Evolutionary conservation across 1,284 basidiomycete genomes (phyloP), one percentile per base, ranked within the genome.

Genomic region (Malassezia pachydermatis): DNA sequence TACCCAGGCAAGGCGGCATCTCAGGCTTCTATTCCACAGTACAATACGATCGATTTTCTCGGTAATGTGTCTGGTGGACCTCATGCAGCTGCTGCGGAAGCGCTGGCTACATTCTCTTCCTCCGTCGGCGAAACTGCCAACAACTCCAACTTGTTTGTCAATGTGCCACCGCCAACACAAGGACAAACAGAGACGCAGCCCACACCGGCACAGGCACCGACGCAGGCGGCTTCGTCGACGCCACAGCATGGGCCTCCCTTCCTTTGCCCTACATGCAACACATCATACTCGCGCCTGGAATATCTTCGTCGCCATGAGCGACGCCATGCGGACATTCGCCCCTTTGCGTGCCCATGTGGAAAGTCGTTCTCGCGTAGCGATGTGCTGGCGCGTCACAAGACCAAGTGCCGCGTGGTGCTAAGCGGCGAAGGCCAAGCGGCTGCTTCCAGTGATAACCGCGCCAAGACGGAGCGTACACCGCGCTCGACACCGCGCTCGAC

Each of bases 351-450:
- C 47, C 62, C 66, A 16, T 70, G 67, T 39, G 66, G 66, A 13
- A 70, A 70, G 46, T 62, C 66, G 28, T 70, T 70, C 49, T 67
- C 67, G 6, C 50, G 67, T 39, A 67, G 67, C 43, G 67, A 70
- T 32, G 67, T 70, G 1, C 54, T 70, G 4, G 63, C 62, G 16
- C 62, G 67, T 14, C 67, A 70, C 57, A 68, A 62, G 53, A 57
- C 60, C 22, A 67, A 70, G 42, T 70, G 67, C 41, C 58, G 59
- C 9, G 59, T 62, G 20, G 58, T 64, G 22, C 52, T 66, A 40
- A 49, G 54, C 5, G 62, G 40, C 17, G 59, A 62, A 11, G 51
- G 41, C 40, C 54, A 55, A 25, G 52, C 48, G 39, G 44, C 55
- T 9, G 48, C 47, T 17, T 20, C 36, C 22, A 54, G 50, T 22